Conservation (phyloP, 1,284 basidiomycete genomes). For the Afroboletus lepidellus region DNA sequence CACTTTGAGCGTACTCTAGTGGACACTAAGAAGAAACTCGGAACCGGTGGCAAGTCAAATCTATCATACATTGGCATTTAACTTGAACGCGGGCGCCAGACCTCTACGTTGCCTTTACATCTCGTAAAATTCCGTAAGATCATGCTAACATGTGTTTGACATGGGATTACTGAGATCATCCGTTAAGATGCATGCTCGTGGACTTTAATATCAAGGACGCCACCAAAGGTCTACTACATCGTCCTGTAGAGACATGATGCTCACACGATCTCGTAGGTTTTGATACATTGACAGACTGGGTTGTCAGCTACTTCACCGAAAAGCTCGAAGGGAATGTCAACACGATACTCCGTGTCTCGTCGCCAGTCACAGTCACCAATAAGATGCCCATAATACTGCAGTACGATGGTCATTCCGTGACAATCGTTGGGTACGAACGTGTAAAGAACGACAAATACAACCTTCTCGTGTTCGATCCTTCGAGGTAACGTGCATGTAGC, state of each 20-base stretch:
- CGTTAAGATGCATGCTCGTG: slow-evolving; percentile 54
- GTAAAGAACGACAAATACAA: slow-evolving; percentile 55
- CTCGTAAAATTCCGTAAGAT: slow-evolving; percentile 74
- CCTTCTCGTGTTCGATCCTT: slow-evolving; percentile 77
- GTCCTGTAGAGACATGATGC: not conserved
- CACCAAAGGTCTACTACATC: slow-evolving; percentile 36
- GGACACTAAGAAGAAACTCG: slow-evolving; percentile 74
- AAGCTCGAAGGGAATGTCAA: slow-evolving; percentile 39
- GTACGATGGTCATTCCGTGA: slow-evolving; percentile 81
- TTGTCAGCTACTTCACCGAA: slow-evolving; percentile 63
- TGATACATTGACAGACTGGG: slow-evolving; percentile 58
- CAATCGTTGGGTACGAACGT: slow-evolving; percentile 79
- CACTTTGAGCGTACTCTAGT: slow-evolving; percentile 60
- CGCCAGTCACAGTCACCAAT: slow-evolving; percentile 54
- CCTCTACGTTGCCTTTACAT: slow-evolving; percentile 62
- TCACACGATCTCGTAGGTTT: slow-evolving; percentile 20
- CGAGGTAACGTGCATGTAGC: slow-evolving; percentile 43
- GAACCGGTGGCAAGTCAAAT: slow-evolving; percentile 59
- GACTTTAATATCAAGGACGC: slow-evolving; percentile 54
- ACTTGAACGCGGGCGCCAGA: slow-evolving; percentile 11
- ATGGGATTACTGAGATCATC: slow-evolving; percentile 1
- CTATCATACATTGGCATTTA: not conserved
- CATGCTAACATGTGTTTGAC: not conserved
- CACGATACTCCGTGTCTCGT: slow-evolving; percentile 46
- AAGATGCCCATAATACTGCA: slow-evolving; percentile 81